A percentile compares a stretch with the other conserved stretches of the same genome.
phyloP scores from a whole-genome alignment of 2,329 filamentous ascomycete genomes.

The Fusarium liriodendri region DNA sequence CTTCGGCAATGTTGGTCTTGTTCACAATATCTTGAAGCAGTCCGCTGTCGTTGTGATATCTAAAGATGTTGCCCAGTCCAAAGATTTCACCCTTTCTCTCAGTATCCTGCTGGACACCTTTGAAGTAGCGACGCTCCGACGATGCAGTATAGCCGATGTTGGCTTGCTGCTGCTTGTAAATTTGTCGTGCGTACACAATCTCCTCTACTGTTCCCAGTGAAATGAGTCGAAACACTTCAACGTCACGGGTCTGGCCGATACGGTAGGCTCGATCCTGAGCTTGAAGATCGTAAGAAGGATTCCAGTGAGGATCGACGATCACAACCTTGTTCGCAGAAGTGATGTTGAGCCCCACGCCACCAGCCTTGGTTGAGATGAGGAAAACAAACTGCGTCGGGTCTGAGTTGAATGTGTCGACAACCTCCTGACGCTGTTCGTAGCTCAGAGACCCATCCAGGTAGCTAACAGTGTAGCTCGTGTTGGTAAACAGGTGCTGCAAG shows the following conservation, averaged over 20 bases:
- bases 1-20: constrained; percentile 97
- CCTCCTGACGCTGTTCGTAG: constrained; percentile 83
- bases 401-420: constrained; percentile 92
- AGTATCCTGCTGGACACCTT: constrained; percentile 87
- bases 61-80: constrained; percentile 87
- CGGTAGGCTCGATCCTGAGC: constrained; percentile 96
- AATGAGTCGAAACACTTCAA: constrained; percentile 94
- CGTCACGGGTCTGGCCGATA: constrained; percentile 91
- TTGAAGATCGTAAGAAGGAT: constrained; percentile 92
- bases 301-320: constrained; percentile 97
- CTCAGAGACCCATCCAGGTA: constrained; percentile 89
- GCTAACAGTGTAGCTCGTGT: constrained; percentile 89
- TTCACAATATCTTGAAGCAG: constrained; percentile 96
- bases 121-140: constrained; percentile 93
- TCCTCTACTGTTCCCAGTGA: constrained; percentile 95
- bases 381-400: constrained; percentile 92
- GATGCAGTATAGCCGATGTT: constrained; percentile 97
- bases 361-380: constrained; percentile 92
- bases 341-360: constrained; percentile 94
- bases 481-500: constrained; percentile 84
- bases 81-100: constrained; percentile 94
- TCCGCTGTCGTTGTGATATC: constrained; percentile 81
- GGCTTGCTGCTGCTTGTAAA: constrained; percentile 99
- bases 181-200: constrained; percentile 95
- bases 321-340: constrained; percentile 98